Conservation (phyloP, 23 red algal species). For the Cyanidioschyzon merolae region DNA sequence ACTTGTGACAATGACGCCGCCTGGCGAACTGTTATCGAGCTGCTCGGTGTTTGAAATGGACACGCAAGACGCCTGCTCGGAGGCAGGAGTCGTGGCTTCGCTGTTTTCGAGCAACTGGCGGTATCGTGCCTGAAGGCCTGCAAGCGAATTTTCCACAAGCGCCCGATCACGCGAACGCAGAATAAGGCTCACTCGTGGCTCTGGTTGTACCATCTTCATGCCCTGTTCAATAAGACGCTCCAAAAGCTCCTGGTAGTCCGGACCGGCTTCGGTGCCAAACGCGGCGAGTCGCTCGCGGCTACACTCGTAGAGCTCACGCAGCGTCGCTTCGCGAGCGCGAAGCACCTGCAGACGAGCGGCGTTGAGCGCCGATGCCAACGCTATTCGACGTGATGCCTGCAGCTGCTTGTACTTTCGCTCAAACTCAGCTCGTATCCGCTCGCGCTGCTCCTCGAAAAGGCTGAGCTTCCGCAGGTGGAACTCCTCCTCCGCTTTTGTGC, state of each 20-base stretch:
- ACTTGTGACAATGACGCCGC: slow-evolving; percentile 72
- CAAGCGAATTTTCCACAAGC: slow-evolving; percentile 35
- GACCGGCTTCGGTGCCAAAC: slow-evolving; percentile 18
- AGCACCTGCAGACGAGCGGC: slow-evolving; percentile 64
- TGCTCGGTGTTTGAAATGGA: neutral
- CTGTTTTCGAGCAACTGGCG: slow-evolving; percentile 21
- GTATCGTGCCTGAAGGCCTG: slow-evolving; percentile 11
- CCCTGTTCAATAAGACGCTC: slow-evolving; percentile 51
- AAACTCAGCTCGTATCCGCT: slow-evolving; percentile 91
- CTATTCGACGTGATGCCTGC: slow-evolving; percentile 17
- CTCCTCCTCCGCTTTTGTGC: slow-evolving; percentile 92
- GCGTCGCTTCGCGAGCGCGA: slow-evolving; percentile 48
- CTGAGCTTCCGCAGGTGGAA: slow-evolving; percentile 98
- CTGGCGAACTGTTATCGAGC: slow-evolving; percentile 14
- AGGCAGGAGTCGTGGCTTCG: slow-evolving; percentile 13
- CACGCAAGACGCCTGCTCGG: neutral
- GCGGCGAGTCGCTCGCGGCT: slow-evolving; percentile 36
- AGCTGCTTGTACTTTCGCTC: slow-evolving; percentile 87
- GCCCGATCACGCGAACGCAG: slow-evolving; percentile 44
- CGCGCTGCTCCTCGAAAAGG: slow-evolving; percentile 61
- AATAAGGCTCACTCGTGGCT: slow-evolving; percentile 36
- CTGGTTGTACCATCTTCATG: slow-evolving; percentile 41
- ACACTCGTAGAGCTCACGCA: slow-evolving; percentile 58
- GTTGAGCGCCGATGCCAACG: slow-evolving; percentile 79
- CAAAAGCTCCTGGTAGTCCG: slow-evolving; percentile 39